Evolutionary conservation across 2,329 filamentous ascomycete species (phyloP), one percentile per base, ranked within the genome.

Genomic region (Exophiala bonariae): DNA sequence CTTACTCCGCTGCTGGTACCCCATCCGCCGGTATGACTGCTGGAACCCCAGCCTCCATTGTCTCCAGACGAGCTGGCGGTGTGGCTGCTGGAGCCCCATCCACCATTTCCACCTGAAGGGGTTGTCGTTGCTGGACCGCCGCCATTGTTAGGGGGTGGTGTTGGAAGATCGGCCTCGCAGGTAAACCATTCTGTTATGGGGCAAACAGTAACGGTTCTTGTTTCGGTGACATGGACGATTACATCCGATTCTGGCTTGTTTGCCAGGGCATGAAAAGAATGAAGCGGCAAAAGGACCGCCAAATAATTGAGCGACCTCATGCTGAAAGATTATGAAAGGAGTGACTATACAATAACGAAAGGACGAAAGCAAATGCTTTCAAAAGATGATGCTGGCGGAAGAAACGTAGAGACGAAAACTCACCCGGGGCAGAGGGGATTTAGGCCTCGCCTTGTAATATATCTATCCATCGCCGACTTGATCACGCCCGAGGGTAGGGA

Each of bases 341-440:
- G 49, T 42, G 52, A 54, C 55, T 39, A 41, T 47, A 42, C 20
- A 49, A 38, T 49, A 57, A 57, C 38, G 55, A 57, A 44, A 42
- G 55, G 55, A 57, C 55, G 55, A 57, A 53, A 55, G 52, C 55
- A 50, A 54, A 43, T 41, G 47, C 55, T 54, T 50, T 55, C 55
- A 51, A 55, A 52, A 47, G 32, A 41, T 41, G 26, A 36, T 37
- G 14, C 16, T 10, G 37, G 26, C 38, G 23, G 33, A 43, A 44
- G 19, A 35, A 43, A 35, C 36, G 43, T 35, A 39, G 14, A 18
- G n/a, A 19, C 11, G 19, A 34, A 36, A 19, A 34, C 28, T 16
- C n/a, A 33, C n/a, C 6, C 10, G n/a, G 30, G 18, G n/a, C 36
- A 28, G 20, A 19, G 19, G 9, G 30, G 26, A 37, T 13, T 28